Percentiles rank a stretch among this genome's conserved stretches.
Evolutionary conservation across 495 filamentous ascomycete genomes (phyloP).

Genomic region (Neurospora sp.): DNA sequence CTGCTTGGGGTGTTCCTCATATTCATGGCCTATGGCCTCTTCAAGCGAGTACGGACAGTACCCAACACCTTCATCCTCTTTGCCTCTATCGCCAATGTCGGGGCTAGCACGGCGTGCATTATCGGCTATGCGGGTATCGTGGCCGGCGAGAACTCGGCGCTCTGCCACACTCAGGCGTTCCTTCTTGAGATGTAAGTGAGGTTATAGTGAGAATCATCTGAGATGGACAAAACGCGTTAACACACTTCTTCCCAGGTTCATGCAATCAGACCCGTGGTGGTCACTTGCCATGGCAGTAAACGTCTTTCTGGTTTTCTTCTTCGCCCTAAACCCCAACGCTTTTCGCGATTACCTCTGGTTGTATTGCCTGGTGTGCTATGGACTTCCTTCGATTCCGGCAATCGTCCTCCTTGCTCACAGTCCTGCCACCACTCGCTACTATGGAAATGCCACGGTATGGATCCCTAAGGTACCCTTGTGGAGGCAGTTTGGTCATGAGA

Average conservation of each 20-base stretch:
- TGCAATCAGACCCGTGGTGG: constrained; percentile 50
- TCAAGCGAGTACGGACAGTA: constrained; percentile 54
- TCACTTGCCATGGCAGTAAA: constrained; percentile 75
- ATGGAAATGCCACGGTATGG: constrained; percentile 59
- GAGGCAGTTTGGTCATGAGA: neutral
- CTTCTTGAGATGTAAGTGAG: constrained; percentile 48
- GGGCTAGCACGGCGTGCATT: constrained; percentile 65
- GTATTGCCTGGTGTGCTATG: constrained; percentile 66
- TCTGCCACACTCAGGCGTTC: constrained; percentile 72
- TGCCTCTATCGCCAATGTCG: constrained; percentile 72
- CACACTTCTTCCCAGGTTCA: constrained; percentile 31
- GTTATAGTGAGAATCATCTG: neutral
- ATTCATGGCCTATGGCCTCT: constrained; percentile 55
- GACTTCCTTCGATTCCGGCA: constrained; percentile 59
- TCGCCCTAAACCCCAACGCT: constrained; percentile 51
- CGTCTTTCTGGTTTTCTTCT: constrained; percentile 77
- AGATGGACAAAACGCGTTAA: neutral
- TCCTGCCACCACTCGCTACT: constrained; percentile 17
- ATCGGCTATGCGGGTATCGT: constrained; percentile 49
- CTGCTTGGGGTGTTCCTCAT: constrained; percentile 59
- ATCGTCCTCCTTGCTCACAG: constrained; percentile 43
- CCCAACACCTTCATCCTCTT: constrained; percentile 78
- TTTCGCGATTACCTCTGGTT: constrained; percentile 58
- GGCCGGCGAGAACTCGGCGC: constrained; percentile 36
- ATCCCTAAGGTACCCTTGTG: neutral